phyloP scores from a whole-genome alignment of 305 asterid species.

The Lippia alba region DNA sequence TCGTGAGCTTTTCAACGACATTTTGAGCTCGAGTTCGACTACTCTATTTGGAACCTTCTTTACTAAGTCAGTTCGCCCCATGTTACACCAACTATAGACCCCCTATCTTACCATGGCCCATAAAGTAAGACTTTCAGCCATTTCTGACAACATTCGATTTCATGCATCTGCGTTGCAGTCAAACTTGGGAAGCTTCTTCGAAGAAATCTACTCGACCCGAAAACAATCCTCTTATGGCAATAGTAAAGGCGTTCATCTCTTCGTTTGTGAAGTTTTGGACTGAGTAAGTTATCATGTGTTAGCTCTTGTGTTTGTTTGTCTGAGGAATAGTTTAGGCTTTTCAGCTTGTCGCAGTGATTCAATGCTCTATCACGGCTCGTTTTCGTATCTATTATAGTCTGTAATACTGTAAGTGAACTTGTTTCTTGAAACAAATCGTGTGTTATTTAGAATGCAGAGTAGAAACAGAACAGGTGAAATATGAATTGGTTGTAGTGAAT shows the following conservation, averaged over 20 bases:
- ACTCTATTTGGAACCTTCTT: too few relatives aligned
- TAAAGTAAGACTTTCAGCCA: background rate
- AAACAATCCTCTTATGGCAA: conserved; percentile 58
- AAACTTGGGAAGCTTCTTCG: conserved; percentile 64
- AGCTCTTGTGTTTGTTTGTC: background rate
- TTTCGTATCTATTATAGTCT: conserved; percentile 17
- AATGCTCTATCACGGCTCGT: background rate
- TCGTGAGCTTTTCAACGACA: too few relatives aligned
- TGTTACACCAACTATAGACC: background rate
- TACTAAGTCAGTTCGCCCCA: background rate
- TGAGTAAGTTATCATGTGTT: conserved; percentile 41
- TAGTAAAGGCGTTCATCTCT: conserved; percentile 58
- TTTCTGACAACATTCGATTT: conserved; percentile 9
- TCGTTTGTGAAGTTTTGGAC: conserved; percentile 74
- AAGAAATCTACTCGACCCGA: conserved; percentile 52
- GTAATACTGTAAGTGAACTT: conserved; percentile 8
- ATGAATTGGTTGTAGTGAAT: too few relatives aligned
- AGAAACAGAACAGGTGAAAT: background rate
- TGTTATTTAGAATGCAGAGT: too few relatives aligned
- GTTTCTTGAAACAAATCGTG: too few relatives aligned
- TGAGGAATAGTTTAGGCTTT: conserved; percentile 15
- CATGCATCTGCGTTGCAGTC: conserved; percentile 50
- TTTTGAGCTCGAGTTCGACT: too few relatives aligned
- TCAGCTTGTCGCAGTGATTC: conserved; percentile 9
- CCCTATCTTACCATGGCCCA: background rate